Base-by-base conservation (phyloP, 768 basidiomycete genomes). In the Rhizopogon roseolus region DNA sequence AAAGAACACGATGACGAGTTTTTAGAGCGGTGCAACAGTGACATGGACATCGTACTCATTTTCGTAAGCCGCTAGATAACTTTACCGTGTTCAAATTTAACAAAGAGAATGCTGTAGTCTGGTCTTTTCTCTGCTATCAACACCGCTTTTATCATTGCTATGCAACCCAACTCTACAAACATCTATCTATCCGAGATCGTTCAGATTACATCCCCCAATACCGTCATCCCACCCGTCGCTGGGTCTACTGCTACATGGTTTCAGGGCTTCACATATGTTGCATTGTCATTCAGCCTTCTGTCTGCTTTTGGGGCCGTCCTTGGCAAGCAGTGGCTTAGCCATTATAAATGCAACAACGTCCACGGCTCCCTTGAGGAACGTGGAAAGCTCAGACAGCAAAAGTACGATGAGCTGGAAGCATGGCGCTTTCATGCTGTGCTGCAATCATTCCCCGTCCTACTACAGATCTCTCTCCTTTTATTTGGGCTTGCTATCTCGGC, bases 221-320 rank as follows among this genome's bases (percentile, higher is more conserved):
- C 5, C 6, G 10, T 27, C 5, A n/a, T 44, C 25, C 14, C 27
- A 44, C 29, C 42, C 27, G 16, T n/a, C 43, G 6, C 28, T 6
- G 28, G 5, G 10, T 29, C 27, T 27, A 22, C n/a, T 11, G 42
- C 22, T 27, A 52, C 48, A 36, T 60, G 55, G 38, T 53, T 56
- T 39, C 58, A 64, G 37, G 45, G 42, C 6, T 53, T 63, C 5
- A 45, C 58, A 29, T 63, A 63, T 32, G 54, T 60, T 5, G 58
- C 60, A 29, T 32, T 63, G 5, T 41, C 62, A 16, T 51, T 54
- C 13, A 64, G 62, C 43, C 46, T 63, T n/a, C 54, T 63, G 11
- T 60, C 62, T 32, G 62, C 62, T 16, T 50, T 64, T 19, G 62
- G 62, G 1, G 62, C 62, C 2, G 46, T 59, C 11, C 46, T 60